Conservation (phyloP, 2,329 filamentous ascomycete genomes). For the Xenoacremonium recifei region DNA sequence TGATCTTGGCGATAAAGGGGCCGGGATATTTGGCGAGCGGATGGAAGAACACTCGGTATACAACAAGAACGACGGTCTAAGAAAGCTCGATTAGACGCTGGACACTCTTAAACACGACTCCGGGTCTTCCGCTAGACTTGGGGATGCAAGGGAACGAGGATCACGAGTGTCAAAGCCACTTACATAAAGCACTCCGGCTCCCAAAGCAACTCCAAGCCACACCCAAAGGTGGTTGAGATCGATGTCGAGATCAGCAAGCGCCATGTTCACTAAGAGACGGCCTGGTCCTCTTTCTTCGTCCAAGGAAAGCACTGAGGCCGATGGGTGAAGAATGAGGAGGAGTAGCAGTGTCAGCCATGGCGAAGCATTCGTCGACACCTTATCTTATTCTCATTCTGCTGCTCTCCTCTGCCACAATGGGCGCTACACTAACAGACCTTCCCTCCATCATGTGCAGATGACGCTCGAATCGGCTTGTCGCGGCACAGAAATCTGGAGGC, state of each 20-base stretch:
- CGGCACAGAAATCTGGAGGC: slow-evolving; percentile 28
- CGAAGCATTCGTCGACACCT: too few relatives aligned
- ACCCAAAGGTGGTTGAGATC: slow-evolving; percentile 35
- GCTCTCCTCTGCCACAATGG: too few relatives aligned
- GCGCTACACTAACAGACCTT: too few relatives aligned
- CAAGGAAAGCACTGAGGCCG: too few relatives aligned
- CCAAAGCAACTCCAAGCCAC: slow-evolving; percentile 39
- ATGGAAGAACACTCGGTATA: slow-evolving; percentile 63
- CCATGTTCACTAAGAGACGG: too few relatives aligned
- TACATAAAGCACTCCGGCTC: slow-evolving; percentile 40
- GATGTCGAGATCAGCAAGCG: too few relatives aligned
- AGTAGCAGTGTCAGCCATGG: too few relatives aligned
- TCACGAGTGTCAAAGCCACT: too few relatives aligned
- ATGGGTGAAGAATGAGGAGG: too few relatives aligned
- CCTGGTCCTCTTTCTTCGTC: too few relatives aligned
- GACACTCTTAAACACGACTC: not conserved
- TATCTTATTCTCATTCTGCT: too few relatives aligned
- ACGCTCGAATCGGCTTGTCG: slow-evolving; percentile 25
- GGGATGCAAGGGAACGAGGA: too few relatives aligned
- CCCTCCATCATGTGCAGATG: slow-evolving; percentile 3
- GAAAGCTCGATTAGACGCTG: not conserved
- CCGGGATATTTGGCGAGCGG: slow-evolving; percentile 65
- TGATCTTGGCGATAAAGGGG: slow-evolving; percentile 61
- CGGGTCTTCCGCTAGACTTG: not conserved
- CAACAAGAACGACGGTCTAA: slow-evolving; percentile 40